A percentile compares a stretch with the other conserved stretches of the same genome.
These are phyloP conservation scores for Phytophthora pluvialis DNA, from an alignment of 352 stramenopile species.

Conservation along the genomic window DNA sequence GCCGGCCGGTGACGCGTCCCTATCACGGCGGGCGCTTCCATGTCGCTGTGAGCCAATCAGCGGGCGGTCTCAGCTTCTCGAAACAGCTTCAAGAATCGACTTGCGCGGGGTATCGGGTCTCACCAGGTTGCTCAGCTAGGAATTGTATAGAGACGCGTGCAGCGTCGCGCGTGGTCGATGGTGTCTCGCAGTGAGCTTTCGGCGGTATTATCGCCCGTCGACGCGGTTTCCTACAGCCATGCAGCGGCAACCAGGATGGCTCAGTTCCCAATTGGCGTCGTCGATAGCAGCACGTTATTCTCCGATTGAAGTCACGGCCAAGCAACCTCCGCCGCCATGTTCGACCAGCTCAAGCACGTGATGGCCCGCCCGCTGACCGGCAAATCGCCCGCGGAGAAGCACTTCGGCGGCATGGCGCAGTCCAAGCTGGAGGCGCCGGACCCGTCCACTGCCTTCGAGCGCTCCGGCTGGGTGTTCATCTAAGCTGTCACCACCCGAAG, in stretches of 20 bases:
- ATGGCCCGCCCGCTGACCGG: slow-evolving; percentile 42
- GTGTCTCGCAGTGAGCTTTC: slow-evolving; percentile 2
- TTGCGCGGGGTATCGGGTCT: slow-evolving; percentile 9
- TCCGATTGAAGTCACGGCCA: slow-evolving; percentile 16
- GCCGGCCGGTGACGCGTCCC: slow-evolving; percentile 30
- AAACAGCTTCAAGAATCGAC: slow-evolving; percentile 21
- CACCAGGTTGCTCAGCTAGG: background rate
- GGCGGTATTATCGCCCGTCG: slow-evolving; percentile 18
- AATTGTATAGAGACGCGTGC: background rate
- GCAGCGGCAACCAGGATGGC: background rate
- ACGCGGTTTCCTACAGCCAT: slow-evolving; percentile 10
- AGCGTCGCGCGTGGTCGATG: slow-evolving; percentile 1
- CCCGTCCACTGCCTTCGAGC: slow-evolving; percentile 75
- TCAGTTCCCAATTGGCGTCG: slow-evolving; percentile 55
- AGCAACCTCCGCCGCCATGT: slow-evolving; percentile 42
- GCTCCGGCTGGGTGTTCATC: slow-evolving; percentile 80
- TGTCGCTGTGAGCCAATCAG: slow-evolving; percentile 38
- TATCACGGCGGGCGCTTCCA: slow-evolving; percentile 31
- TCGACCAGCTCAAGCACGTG: slow-evolving; percentile 80
- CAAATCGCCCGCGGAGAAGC: slow-evolving; percentile 49
- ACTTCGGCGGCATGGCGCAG: slow-evolving; percentile 36
- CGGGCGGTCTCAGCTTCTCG: slow-evolving; percentile 3
- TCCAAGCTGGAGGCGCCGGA: slow-evolving; percentile 54
- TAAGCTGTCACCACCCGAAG: slow-evolving; percentile 26
- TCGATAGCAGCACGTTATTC: slow-evolving; percentile 11